Evolutionary conservation across 768 basidiomycete species (phyloP), one percentile per base, ranked within the genome.

Genomic region (Asterophora parasitica): DNA sequence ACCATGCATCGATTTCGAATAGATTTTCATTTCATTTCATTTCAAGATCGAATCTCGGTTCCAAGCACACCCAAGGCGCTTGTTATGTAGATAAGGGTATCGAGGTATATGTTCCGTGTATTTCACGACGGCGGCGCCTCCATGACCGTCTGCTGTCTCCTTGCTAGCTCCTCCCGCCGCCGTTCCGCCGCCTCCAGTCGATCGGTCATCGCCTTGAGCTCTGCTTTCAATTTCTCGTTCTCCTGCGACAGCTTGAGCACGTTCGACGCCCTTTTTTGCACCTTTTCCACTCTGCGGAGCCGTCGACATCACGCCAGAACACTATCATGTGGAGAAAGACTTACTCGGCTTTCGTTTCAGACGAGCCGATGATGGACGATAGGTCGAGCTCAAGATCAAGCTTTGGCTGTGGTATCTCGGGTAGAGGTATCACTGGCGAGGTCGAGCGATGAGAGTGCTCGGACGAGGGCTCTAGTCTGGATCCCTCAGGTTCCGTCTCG

Each of bases 201-300:
- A 52, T 84, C 85, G 15, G 77, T 74, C 82, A 90, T 84, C 42
- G 80, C 84, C 59, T 74, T 80, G 59, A 91, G 75, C 65, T 88
- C 81, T 42, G 76, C 82, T 65, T 84, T 82, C 51, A 91, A 69
- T 64, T 82, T 85, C 63, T 86, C 83, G 63, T 89, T 85, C 72
- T 91, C 88, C 68, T 85, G 74, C 16, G 83, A 74, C 30, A 91
- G 72, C 59, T 84, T 87, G 60, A 86, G 63, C 49, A 90, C 84
- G 64, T 85, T 88, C 57, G 83, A 85, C 34, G 80, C 82, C 52
- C 88, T 81, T 66, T 88, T 89, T 61, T 85, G 71, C 23, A 77
- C 67, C 63, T 75, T 77, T 46, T 69, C 71, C 39, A 68, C 59
- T 57, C 77, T 77, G 61, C 47, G 58, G 46, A 53, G 52, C 19